Evolutionary conservation across 2,329 filamentous ascomycete genomes (phyloP).

Genomic region (Penicillium sp.): DNA sequence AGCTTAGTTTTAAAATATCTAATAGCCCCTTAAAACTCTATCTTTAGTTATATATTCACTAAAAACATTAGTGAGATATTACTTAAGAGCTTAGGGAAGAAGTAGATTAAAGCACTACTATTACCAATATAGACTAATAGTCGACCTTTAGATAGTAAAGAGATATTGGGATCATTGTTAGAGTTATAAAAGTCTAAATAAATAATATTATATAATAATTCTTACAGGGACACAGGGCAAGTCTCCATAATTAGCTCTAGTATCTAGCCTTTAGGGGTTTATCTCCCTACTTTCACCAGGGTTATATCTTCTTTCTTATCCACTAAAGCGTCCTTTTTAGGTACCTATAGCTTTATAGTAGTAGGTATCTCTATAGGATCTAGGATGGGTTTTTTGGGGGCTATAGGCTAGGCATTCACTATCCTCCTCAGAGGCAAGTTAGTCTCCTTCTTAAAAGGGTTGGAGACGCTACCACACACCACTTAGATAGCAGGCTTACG

Average conservation of each 20-base stretch:
- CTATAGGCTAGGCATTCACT: not conserved
- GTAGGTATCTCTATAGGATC: not conserved
- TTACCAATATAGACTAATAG: conserved; percentile 18
- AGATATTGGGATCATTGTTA: conserved; percentile 24
- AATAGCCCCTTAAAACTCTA: no score
- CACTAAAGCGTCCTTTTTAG: not conserved
- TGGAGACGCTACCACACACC: conserved; percentile 3
- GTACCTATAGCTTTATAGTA: not conserved
- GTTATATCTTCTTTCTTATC: conserved; percentile 9
- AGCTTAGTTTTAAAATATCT: conserved; percentile 18
- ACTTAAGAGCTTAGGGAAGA: conserved; percentile 32
- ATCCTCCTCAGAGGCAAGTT: conserved; percentile 5
- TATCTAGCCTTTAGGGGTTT: not conserved
- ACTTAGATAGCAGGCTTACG: not conserved
- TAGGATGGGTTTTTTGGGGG: not conserved
- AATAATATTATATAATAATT: conserved; percentile 12
- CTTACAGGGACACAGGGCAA: conserved; percentile 11
- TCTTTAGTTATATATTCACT: conserved; percentile 13
- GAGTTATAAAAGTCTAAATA: conserved; percentile 15
- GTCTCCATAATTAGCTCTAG: conserved; percentile 2
- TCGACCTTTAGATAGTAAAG: conserved; percentile 23
- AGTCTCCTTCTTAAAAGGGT: not conserved
- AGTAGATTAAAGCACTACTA: conserved; percentile 20
- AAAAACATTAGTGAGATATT: conserved; percentile 29
- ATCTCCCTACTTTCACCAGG: no score